Evolutionary conservation across 805 yeast species (phyloP).

Genomic region (Nakazawaea holstii): DNA sequence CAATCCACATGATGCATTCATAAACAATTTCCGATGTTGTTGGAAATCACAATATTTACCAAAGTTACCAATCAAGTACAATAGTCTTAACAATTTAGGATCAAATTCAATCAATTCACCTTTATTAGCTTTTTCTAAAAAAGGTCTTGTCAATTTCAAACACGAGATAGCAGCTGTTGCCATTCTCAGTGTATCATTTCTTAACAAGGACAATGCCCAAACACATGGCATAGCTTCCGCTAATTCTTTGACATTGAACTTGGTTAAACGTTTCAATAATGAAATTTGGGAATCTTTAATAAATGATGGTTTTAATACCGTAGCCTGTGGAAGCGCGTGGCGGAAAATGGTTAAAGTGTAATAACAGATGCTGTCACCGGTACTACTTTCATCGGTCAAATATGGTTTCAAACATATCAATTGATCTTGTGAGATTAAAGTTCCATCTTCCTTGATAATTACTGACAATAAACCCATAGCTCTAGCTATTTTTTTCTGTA

Average conservation of each 20-base stretch:
- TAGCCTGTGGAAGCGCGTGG: conserved; percentile 37
- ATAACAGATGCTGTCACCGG: conserved; percentile 36
- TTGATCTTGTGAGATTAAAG: conserved; percentile 61
- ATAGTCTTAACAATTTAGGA: conserved; percentile 45
- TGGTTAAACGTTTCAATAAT: conserved; percentile 53
- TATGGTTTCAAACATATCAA: conserved; percentile 61
- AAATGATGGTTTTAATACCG: conserved; percentile 45
- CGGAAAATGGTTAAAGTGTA: conserved; percentile 52
- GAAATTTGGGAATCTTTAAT: conserved; percentile 42
- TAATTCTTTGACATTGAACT: conserved; percentile 53
- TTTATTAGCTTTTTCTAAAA: conserved; percentile 23
- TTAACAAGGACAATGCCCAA: conserved; percentile 48
- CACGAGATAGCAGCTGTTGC: conserved; percentile 64
- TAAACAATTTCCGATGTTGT: conserved; percentile 32
- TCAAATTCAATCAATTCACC: conserved; percentile 26
- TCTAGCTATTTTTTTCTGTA: conserved; percentile 24
- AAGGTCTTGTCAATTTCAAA: conserved; percentile 44
- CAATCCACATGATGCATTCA: conserved; percentile 33
- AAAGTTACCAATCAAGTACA: conserved; percentile 64
- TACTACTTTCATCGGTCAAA: conserved; percentile 41
- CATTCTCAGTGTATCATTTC: conserved; percentile 40
- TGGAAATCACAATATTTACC: conserved; percentile 68
- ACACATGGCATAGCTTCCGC: conserved; percentile 71
- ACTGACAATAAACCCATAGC: conserved; percentile 47
- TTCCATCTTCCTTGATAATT: conserved; percentile 46